Evolutionary conservation across 2,329 filamentous ascomycete genomes (phyloP).

Genomic region (Phialocephala subalpina): DNA sequence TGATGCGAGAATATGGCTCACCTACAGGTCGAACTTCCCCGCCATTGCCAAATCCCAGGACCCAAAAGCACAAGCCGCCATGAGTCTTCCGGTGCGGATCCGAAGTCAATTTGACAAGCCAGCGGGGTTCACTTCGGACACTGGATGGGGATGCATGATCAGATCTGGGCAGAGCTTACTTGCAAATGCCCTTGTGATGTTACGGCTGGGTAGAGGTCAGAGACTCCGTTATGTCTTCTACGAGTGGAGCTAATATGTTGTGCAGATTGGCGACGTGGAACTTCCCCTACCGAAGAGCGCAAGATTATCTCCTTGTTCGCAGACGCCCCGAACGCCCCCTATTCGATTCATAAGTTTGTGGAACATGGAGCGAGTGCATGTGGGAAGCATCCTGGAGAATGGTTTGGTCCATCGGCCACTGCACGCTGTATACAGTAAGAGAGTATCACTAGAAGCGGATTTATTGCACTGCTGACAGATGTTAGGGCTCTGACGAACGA

Average conservation of each 20-base stretch:
- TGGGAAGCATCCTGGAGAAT: conserved; percentile 94
- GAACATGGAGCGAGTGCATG: conserved; percentile 85
- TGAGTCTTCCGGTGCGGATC: conserved; percentile 86
- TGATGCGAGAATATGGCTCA: conserved; percentile 94
- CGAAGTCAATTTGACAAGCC: conserved; percentile 82
- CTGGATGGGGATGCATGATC: conserved; percentile 99
- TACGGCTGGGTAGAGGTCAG: conserved; percentile 80
- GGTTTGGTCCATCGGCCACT: conserved; percentile 98
- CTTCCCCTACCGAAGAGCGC: conserved; percentile 66
- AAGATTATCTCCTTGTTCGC: conserved; percentile 83
- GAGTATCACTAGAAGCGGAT: background rate
- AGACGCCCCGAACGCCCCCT: conserved; percentile 84
- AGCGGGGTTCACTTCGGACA: conserved; percentile 87
- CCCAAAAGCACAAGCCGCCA: conserved; percentile 71
- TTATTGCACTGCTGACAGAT: conserved; percentile 25
- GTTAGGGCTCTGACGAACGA: conserved; percentile 76
- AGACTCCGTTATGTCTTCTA: background rate
- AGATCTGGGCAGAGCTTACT: conserved; percentile 92
- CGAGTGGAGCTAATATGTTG: conserved; percentile 15
- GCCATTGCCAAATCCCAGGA: conserved; percentile 82
- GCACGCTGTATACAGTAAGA: conserved; percentile 91
- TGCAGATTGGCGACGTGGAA: conserved; percentile 77
- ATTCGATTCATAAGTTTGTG: conserved; percentile 96
- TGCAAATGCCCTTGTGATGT: conserved; percentile 80
- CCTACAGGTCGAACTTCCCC: conserved; percentile 88